These are phyloP conservation scores for Xylaria scruposa DNA, from an alignment of 495 filamentous ascomycete species.

Conservation along the genomic window DNA sequence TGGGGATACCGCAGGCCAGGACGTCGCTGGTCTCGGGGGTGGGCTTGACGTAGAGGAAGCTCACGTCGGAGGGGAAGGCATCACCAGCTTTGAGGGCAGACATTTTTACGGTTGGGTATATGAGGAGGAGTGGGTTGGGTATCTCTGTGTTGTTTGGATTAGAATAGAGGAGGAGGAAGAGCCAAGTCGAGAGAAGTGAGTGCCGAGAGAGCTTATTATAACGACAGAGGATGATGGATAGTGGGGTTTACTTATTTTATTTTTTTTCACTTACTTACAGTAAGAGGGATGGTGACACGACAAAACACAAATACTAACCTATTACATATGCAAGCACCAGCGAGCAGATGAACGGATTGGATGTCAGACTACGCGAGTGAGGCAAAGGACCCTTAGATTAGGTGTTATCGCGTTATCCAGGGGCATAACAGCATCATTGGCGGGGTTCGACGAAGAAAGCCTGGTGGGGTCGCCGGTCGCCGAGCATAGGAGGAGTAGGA, in stretches of 20 bases:
- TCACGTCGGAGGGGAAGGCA: constrained; percentile 78
- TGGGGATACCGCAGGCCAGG: constrained; percentile 78
- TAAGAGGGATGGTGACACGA: neutral
- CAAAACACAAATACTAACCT: constrained; percentile 11
- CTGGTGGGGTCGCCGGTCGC: constrained; percentile 7
- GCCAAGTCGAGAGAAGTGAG: neutral
- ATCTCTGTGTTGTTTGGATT: constrained; percentile 7
- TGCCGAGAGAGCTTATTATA: constrained; percentile 10
- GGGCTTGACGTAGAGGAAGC: constrained; percentile 81
- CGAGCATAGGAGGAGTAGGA: neutral
- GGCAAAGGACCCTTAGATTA: neutral
- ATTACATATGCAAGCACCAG: neutral
- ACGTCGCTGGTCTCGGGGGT: constrained; percentile 66
- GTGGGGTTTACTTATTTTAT: neutral
- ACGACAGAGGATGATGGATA: neutral
- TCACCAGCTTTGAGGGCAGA: constrained; percentile 79
- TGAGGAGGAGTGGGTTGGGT: neutral
- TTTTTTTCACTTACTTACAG: neutral
- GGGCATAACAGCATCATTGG: neutral
- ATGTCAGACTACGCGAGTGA: neutral
- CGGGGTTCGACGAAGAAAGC: neutral
- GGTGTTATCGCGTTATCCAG: neutral
- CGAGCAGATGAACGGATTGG: too few species aligned
- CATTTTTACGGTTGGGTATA: constrained; percentile 57
- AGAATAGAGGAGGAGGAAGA: neutral